These are phyloP conservation scores for Vitellaria paradoxa DNA, from an alignment of 179 eudicot genomes.

Conservation along the genomic window DNA sequence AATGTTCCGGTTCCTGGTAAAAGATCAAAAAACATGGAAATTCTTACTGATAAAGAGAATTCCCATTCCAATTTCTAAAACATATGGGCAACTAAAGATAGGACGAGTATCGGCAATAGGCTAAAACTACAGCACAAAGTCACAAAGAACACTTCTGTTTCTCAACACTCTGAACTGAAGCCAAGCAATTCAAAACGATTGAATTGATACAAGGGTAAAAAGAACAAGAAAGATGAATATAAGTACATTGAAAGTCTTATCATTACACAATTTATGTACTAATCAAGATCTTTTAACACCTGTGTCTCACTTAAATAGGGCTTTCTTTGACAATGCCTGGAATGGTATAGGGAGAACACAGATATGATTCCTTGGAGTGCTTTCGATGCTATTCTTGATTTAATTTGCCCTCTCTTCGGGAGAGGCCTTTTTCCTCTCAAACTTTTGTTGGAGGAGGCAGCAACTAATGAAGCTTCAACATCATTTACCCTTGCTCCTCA, in stretches of 20 bases:
- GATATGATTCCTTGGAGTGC: slow-evolving; percentile 12
- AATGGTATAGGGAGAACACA: neutral
- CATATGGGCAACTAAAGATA: no score
- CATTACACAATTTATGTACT: neutral
- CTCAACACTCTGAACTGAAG: no score
- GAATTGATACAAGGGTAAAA: no score
- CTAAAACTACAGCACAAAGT: no score
- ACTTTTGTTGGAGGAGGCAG: neutral
- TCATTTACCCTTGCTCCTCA: neutral
- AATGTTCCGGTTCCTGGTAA: no score
- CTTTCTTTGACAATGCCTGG: neutral
- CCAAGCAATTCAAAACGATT: no score
- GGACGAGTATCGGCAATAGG: no score
- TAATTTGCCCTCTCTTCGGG: slow-evolving; percentile 24
- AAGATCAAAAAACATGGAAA: no score
- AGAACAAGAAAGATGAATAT: neutral
- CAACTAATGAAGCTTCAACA: neutral
- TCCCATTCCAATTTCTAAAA: no score
- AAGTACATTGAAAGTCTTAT: neutral
- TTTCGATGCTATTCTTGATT: slow-evolving; percentile 25
- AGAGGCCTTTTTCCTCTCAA: slow-evolving; percentile 11
- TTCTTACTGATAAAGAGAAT: no score
- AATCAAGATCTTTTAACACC: neutral
- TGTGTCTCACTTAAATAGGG: neutral
- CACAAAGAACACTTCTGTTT: no score